Percentiles rank a stretch among this genome's conserved stretches.
These are phyloP conservation scores for Cajanus cajan DNA, from an alignment of 306 rosid genomes.

Conservation along the genomic window DNA sequence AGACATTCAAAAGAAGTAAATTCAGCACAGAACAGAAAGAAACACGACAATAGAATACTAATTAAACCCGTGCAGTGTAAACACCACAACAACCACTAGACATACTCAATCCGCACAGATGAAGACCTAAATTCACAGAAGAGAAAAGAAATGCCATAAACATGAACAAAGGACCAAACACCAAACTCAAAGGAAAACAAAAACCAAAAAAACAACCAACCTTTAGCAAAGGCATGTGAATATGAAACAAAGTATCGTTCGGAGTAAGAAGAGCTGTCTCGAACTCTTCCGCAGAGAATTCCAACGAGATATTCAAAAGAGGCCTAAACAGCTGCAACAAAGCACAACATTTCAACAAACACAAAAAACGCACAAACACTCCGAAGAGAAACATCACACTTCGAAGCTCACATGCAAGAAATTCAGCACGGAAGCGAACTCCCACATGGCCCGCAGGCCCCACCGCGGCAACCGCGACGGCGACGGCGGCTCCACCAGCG, in stretches of 20 bases:
- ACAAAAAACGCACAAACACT: neutral
- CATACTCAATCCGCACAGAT: neutral
- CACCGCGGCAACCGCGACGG: slow-evolving; percentile 84
- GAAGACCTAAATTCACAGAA: slow-evolving; percentile 13
- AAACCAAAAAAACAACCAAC: slow-evolving; percentile 48
- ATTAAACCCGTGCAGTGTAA: slow-evolving; percentile 1
- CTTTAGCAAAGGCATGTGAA: slow-evolving; percentile 95
- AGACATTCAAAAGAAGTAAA: slow-evolving; percentile 23
- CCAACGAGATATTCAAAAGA: slow-evolving; percentile 70
- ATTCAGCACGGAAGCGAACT: slow-evolving; percentile 86
- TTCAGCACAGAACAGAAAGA: slow-evolving; percentile 11
- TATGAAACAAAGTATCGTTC: slow-evolving; percentile 84
- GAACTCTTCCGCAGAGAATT: slow-evolving; percentile 93
- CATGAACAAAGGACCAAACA: slow-evolving; percentile 14
- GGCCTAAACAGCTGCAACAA: slow-evolving; percentile 78
- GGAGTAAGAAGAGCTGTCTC: slow-evolving; percentile 94
- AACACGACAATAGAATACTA: neutral
- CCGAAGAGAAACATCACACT: slow-evolving; percentile 39
- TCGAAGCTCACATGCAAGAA: slow-evolving; percentile 81
- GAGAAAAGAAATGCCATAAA: neutral
- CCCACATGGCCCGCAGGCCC: slow-evolving; percentile 97
- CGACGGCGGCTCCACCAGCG: slow-evolving; percentile 70
- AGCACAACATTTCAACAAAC: slow-evolving; percentile 35
- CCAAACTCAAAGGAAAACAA: neutral
- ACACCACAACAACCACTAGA: neutral